Evolutionary conservation across 2,329 filamentous ascomycete genomes (phyloP).

Genomic region (Coniochaeta sp.): DNA sequence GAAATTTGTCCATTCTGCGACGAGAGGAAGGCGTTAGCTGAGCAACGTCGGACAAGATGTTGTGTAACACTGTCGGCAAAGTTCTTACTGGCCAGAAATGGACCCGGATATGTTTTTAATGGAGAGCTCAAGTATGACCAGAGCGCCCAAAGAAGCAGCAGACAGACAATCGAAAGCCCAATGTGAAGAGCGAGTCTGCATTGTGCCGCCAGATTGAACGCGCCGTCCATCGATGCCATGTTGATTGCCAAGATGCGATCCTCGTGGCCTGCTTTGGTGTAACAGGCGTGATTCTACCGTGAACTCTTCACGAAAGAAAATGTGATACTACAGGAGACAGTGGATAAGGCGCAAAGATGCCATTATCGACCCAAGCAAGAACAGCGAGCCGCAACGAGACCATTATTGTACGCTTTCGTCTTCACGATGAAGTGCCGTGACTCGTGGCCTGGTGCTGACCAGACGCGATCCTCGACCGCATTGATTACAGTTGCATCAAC

Average conservation of each 20-base stretch:
- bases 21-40: background rate
- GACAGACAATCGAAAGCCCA: background rate
- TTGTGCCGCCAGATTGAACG: background rate
- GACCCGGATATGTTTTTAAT: constrained; percentile 11
- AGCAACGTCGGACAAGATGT: background rate
- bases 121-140: constrained; percentile 8
- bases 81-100: constrained; percentile 10
- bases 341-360: background rate
- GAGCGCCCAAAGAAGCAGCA: background rate
- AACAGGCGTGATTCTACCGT: background rate
- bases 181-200: background rate
- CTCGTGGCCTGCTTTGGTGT: background rate
- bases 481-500: background rate
- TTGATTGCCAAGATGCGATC: background rate
- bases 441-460: background rate
- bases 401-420: background rate
- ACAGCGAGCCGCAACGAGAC: background rate
- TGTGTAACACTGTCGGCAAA: background rate
- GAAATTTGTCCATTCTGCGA: constrained; percentile 23
- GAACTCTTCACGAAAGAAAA: background rate
- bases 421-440: background rate
- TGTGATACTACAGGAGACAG: background rate
- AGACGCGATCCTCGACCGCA: background rate
- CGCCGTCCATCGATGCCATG: background rate
- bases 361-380: background rate